A percentile compares a stretch with the other conserved stretches of the same genome.
These are phyloP conservation scores for Neoarthrinium moseri DNA, from an alignment of 2,329 filamentous ascomycete genomes.

Conservation along the genomic window DNA sequence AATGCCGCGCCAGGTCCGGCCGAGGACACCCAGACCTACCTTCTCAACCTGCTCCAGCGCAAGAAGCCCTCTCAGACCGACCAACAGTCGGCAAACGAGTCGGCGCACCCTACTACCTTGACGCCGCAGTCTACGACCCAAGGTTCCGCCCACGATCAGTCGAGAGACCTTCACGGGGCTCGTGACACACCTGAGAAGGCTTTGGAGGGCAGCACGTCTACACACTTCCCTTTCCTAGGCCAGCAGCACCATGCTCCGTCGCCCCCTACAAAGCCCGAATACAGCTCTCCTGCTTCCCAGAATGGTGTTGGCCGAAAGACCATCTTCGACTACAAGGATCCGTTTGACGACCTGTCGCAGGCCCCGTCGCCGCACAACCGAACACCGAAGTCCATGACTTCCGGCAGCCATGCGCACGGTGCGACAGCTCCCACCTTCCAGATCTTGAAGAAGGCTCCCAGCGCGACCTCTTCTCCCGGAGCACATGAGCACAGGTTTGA, in stretches of 20 bases:
- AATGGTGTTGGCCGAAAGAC: constrained; percentile 20
- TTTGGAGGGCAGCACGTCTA: constrained; percentile 24
- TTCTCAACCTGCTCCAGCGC: constrained; percentile 82
- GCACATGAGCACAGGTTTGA: constrained; percentile 38
- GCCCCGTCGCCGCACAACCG: constrained; percentile 39
- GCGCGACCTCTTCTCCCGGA: constrained; percentile 35
- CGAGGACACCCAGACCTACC: constrained; percentile 76
- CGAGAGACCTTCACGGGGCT: constrained; percentile 19
- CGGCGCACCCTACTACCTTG: constrained; percentile 39
- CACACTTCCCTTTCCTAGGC: constrained; percentile 21
- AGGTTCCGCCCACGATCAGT: constrained; percentile 27
- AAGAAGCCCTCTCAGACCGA: constrained; percentile 66
- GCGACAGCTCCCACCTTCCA: constrained; percentile 39
- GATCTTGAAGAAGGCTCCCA: constrained; percentile 49
- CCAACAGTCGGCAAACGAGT: constrained; percentile 38
- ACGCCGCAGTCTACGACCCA: constrained; percentile 42
- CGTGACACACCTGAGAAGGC: constrained; percentile 17
- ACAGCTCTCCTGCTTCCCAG: constrained; percentile 25
- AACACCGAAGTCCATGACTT: constrained; percentile 38
- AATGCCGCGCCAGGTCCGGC: constrained; percentile 49
- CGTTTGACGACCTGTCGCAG: constrained; percentile 38
- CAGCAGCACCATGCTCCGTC: constrained; percentile 19
- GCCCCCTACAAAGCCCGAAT: constrained; percentile 24
- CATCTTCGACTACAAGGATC: constrained; percentile 35
- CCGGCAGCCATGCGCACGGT: constrained; percentile 21